These are phyloP conservation scores for Styphnolobium japonicum DNA, from an alignment of 306 rosid species.

Conservation along the genomic window DNA sequence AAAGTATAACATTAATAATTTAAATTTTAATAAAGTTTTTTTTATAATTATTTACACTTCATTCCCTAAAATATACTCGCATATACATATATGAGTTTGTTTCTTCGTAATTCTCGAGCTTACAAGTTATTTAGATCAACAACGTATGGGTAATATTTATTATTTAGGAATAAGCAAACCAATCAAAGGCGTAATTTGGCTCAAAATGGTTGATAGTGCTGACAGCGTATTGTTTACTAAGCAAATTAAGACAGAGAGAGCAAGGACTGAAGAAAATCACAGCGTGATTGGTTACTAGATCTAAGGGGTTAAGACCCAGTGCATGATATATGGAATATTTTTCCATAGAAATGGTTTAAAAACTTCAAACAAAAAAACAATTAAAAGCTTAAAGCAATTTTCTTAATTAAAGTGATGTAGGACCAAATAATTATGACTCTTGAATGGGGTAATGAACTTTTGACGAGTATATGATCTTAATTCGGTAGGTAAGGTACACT, in stretches of 20 bases:
- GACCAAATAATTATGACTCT: conserved; percentile 38
- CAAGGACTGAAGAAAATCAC: not conserved
- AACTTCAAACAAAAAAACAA: not conserved
- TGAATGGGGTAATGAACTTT: conserved; percentile 31
- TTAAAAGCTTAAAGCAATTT: not conserved
- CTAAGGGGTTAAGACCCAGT: not conserved
- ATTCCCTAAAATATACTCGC: not conserved
- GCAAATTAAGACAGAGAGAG: not conserved
- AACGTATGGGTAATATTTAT: too few relatives aligned
- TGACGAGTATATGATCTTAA: conserved; percentile 18
- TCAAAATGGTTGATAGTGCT: too few relatives aligned
- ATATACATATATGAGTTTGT: not conserved
- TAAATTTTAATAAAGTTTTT: not conserved
- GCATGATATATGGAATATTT: not conserved
- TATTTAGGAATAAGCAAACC: too few relatives aligned
- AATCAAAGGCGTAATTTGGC: too few relatives aligned
- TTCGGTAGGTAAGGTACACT: too few relatives aligned
- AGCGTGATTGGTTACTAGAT: not conserved
- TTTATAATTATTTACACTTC: not conserved
- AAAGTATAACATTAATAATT: not conserved
- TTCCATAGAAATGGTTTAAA: not conserved
- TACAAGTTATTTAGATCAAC: too few relatives aligned
- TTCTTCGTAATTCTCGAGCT: too few relatives aligned
- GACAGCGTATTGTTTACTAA: too few relatives aligned
- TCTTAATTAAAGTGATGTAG: conserved; percentile 31